A percentile compares a stretch with the other conserved stretches of the same genome.
phyloP scores from a whole-genome alignment of 352 stramenopile species.

The Pythium pyrilobum region DNA sequence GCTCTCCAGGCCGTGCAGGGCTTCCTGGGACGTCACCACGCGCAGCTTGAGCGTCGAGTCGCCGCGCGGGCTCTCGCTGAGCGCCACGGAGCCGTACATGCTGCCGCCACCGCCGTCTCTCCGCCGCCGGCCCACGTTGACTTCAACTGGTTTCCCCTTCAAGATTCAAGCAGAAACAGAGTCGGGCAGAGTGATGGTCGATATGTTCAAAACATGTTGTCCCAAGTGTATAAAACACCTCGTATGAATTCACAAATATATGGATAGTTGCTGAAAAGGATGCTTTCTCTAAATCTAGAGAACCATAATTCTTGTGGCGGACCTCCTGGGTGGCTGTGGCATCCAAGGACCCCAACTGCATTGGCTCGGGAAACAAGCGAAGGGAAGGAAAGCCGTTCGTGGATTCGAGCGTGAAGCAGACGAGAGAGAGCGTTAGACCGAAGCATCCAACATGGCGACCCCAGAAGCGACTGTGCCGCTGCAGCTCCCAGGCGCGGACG shows the following conservation, averaged over 20 bases:
- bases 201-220: neutral
- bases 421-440: neutral
- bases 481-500: constrained; percentile 29
- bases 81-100: constrained; percentile 17
- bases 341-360: neutral
- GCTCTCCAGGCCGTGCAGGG: neutral
- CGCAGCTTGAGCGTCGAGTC: neutral
- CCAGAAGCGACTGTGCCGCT: constrained; percentile 11
- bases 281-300: constrained; percentile 6
- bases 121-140: neutral
- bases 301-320: constrained; percentile 10
- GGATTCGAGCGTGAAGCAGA: neutral
- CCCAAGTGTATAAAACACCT: neutral
- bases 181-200: constrained; percentile 12
- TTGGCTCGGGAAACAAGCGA: neutral
- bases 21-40: neutral
- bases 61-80: neutral
- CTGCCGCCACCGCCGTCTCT: neutral
- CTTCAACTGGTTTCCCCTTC: constrained; percentile 11
- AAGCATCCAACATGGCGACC: constrained; percentile 13
- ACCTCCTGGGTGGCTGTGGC: constrained; percentile 4
- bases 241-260: neutral
- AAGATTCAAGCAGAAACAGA: too few relatives aligned
- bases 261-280: neutral
- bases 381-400: too few relatives aligned